A percentile compares a stretch with the other conserved stretches of the same genome.
These are phyloP conservation scores for Aureobasidium leucospermi DNA, from an alignment of 2,329 filamentous ascomycete species.

Conservation along the genomic window DNA sequence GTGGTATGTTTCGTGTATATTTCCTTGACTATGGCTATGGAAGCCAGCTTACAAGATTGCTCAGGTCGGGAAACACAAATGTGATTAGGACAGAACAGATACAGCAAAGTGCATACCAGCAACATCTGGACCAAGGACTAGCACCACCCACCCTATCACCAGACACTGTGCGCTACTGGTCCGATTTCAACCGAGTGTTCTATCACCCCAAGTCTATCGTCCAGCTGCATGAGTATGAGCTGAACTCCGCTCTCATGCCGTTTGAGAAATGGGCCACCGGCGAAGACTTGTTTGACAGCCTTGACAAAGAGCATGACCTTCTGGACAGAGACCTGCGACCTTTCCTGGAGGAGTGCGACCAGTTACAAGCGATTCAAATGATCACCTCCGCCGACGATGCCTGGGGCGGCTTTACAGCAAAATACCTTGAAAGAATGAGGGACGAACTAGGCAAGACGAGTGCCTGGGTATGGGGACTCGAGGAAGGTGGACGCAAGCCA, in stretches of 20 bases:
- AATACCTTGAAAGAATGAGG: constrained; percentile 56
- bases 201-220: constrained; percentile 84
- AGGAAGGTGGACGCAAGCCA: constrained; percentile 43
- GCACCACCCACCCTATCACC: constrained; percentile 57
- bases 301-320: constrained; percentile 65
- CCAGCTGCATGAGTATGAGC: constrained; percentile 79
- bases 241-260: constrained; percentile 71
- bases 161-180: constrained; percentile 85
- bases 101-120: constrained; percentile 66
- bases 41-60: background rate
- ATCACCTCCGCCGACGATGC: constrained; percentile 47
- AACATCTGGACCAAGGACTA: constrained; percentile 65
- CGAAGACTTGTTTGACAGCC: constrained; percentile 58
- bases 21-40: background rate
- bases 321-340: constrained; percentile 83
- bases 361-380: constrained; percentile 76
- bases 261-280: constrained; percentile 72
- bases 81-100: constrained; percentile 64
- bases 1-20: constrained; percentile 32
- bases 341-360: constrained; percentile 89
- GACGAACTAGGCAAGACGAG: constrained; percentile 88
- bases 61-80: constrained; percentile 58
- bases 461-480: constrained; percentile 80
- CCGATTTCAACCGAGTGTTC: constrained; percentile 87
- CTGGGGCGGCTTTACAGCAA: constrained; percentile 41